These are phyloP conservation scores for Crassisporium funariophilum DNA, from an alignment of 768 basidiomycete species.

Conservation along the genomic window DNA sequence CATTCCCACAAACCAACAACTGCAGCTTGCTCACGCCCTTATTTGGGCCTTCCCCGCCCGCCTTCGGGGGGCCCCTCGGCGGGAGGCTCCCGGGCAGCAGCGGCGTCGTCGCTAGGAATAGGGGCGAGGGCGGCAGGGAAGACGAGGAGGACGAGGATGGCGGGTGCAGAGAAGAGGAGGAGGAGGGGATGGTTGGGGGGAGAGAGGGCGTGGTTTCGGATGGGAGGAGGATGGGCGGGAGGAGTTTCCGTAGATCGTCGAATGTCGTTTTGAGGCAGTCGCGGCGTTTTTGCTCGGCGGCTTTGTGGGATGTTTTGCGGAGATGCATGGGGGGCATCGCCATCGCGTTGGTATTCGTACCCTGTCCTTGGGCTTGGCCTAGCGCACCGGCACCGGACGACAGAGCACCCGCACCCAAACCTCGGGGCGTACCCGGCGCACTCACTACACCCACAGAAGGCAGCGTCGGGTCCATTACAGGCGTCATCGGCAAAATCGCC, in stretches of 20 bases:
- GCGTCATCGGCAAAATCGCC: slow-evolving; percentile 58
- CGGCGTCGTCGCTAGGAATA: slow-evolving; percentile 57
- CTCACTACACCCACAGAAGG: no score
- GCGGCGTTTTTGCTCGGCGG: slow-evolving; percentile 95
- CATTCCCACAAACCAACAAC: slow-evolving; percentile 87
- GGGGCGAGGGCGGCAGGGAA: slow-evolving; percentile 15
- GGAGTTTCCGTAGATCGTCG: slow-evolving; percentile 76
- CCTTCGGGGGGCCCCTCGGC: slow-evolving; percentile 85
- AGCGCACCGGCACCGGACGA: no score
- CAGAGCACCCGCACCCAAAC: no score
- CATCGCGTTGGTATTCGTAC: no score
- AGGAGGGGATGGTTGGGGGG: not conserved
- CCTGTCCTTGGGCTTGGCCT: no score
- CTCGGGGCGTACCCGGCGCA: no score
- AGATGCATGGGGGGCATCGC: slow-evolving; percentile 36
- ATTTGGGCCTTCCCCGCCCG: slow-evolving; percentile 89
- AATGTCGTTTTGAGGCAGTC: slow-evolving; percentile 96
- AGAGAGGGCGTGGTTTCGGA: slow-evolving; percentile 42
- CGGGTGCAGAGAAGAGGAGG: not conserved
- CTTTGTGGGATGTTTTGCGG: slow-evolving; percentile 88
- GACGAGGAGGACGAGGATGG: not conserved
- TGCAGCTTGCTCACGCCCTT: slow-evolving; percentile 94
- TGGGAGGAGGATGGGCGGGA: slow-evolving; percentile 88
- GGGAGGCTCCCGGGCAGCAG: slow-evolving; percentile 86
- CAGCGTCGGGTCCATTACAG: slow-evolving; percentile 17